Conservation (phyloP, 495 filamentous ascomycete species). For the Penicillium arizonense region DNA sequence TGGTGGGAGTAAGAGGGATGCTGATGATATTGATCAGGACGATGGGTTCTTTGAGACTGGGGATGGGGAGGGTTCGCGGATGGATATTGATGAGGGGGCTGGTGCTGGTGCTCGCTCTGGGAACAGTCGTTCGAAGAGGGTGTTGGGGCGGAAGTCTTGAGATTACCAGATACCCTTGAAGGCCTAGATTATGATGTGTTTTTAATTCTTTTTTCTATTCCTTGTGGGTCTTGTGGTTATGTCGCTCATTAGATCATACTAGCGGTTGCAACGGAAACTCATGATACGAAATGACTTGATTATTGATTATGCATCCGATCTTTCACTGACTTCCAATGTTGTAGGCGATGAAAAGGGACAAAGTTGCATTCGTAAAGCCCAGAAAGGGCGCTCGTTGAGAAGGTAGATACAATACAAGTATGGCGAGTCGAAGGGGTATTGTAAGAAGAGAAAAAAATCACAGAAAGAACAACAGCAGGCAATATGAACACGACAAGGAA, state of each 20-base stretch:
- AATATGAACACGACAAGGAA: constrained; percentile 28
- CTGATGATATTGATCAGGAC: constrained; percentile 44
- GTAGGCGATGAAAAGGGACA: neutral
- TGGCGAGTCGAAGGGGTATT: constrained; percentile 37
- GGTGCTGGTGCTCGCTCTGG: constrained; percentile 25
- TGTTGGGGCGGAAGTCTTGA: constrained; percentile 42
- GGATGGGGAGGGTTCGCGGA: constrained; percentile 50
- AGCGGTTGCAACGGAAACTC: neutral
- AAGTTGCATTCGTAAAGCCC: constrained; percentile 24
- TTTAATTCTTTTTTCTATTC: neutral
- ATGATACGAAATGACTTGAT: constrained; percentile 5
- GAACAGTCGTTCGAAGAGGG: constrained; percentile 37
- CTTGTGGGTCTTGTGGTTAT: neutral
- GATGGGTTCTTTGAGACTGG: constrained; percentile 43
- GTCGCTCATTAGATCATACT: neutral
- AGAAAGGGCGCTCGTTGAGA: constrained; percentile 24
- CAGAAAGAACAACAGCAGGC: constrained; percentile 17
- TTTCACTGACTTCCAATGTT: neutral
- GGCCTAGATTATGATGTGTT: neutral
- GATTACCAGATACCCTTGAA: neutral
- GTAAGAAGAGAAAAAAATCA: constrained; percentile 23
- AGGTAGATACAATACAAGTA: constrained; percentile 34
- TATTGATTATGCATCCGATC: neutral
- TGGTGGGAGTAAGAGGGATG: constrained; percentile 44
- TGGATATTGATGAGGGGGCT: constrained; percentile 47